Conservation (phyloP, 176 grass and related monocot genomes). For the Paspalum vaginatum region DNA sequence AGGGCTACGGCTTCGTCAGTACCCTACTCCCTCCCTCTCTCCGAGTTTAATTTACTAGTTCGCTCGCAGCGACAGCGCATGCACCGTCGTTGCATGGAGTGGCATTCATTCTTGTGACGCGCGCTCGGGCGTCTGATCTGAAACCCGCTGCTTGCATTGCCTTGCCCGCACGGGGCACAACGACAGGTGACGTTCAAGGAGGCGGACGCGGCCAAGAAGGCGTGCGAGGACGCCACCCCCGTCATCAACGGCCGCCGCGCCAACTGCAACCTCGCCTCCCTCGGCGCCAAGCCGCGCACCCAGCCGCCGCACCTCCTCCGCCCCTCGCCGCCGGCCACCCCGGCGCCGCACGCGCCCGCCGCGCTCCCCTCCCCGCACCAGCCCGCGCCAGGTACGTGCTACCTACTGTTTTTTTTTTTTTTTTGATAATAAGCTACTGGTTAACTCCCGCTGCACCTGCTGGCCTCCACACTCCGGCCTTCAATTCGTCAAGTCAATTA, state of each 20-base stretch:
- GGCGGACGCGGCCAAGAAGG: slow-evolving; percentile 91
- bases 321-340: slow-evolving; percentile 65
- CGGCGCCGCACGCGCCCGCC: slow-evolving; percentile 45
- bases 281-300: slow-evolving; percentile 81
- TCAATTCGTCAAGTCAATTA: background rate
- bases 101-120: background rate
- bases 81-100: background rate
- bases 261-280: slow-evolving; percentile 99
- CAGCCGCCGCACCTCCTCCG: slow-evolving; percentile 54
- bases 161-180: too few relatives aligned
- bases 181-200: slow-evolving; percentile 94
- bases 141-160: background rate
- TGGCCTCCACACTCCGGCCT: too few relatives aligned
- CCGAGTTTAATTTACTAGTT: fast-evolving
- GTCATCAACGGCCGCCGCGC: slow-evolving; percentile 94
- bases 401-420: too few relatives aligned
- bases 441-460: too few relatives aligned
- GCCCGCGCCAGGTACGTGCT: slow-evolving; percentile 44
- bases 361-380: slow-evolving; percentile 56
- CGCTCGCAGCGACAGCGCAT: too few relatives aligned
- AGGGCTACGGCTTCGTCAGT: slow-evolving; percentile 95
- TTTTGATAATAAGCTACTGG: too few relatives aligned
- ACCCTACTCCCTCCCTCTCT: background rate
- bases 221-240: slow-evolving; percentile 87
- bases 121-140: too few relatives aligned